Percentiles rank a stretch among this genome's conserved stretches.
Conservation (phyloP, 257 asterid genomes). For the Paulownia fortunei region DNA sequence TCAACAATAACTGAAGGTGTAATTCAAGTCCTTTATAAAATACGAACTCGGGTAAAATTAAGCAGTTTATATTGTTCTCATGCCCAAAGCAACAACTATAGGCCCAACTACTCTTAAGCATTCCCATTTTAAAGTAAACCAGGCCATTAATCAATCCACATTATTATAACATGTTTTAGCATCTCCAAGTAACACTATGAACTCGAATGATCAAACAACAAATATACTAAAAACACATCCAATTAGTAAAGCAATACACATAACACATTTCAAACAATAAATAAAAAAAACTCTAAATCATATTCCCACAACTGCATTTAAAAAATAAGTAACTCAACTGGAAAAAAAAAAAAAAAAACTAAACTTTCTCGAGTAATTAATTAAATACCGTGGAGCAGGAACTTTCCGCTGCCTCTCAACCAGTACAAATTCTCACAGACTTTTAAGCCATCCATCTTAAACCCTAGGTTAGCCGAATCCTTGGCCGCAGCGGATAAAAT, state of each 20-base stretch:
- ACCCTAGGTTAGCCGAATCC: constrained; percentile 74
- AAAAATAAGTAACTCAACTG: neutral
- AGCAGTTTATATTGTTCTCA: neutral
- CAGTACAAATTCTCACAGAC: constrained; percentile 83
- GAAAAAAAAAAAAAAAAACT: neutral
- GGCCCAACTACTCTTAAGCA: neutral
- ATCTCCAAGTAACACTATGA: neutral
- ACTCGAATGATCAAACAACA: neutral
- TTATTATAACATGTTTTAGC: neutral
- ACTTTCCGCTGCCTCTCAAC: constrained; percentile 95
- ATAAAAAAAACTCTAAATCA: neutral
- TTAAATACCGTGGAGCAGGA: constrained; percentile 67
- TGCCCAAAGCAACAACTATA: constrained; percentile 7
- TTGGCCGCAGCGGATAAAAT: constrained; percentile 63
- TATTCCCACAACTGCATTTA: neutral
- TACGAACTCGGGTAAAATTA: neutral
- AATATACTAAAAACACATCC: neutral
- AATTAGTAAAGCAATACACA: constrained; percentile 10
- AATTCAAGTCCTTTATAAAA: neutral
- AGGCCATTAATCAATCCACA: neutral
- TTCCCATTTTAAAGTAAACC: constrained; percentile 18
- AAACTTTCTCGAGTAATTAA: neutral
- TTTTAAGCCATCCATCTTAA: constrained; percentile 95
- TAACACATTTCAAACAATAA: neutral
- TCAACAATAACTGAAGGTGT: neutral